Percentiles rank a stretch among this genome's conserved stretches.
Evolutionary conservation across 441 rosid genomes (phyloP).

Genomic region (Arabidopsis lyrata): DNA sequence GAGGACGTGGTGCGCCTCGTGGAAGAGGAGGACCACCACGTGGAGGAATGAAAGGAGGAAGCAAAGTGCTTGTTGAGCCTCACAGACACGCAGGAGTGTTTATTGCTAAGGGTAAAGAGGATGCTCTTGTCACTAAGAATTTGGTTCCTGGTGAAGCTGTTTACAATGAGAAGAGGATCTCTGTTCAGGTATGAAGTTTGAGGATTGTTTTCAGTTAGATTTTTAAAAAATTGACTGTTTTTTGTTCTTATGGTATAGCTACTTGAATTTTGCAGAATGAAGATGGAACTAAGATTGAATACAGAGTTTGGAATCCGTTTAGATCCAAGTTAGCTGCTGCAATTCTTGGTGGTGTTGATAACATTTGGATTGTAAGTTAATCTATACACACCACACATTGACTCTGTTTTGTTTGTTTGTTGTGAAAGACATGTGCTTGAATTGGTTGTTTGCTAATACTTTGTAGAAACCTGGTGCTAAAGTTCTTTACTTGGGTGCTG

Average conservation of each 20-base stretch:
- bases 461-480: conserved; percentile 85
- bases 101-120: conserved; percentile 96
- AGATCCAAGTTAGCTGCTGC: conserved; percentile 95
- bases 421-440: neutral
- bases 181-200: conserved; percentile 65
- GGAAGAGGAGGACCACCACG: conserved; percentile 61
- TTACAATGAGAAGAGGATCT: conserved; percentile 87
- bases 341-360: conserved; percentile 93
- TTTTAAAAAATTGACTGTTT: no score
- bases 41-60: conserved; percentile 95
- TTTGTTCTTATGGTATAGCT: neutral
- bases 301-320: conserved; percentile 95
- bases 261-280: conserved; percentile 60
- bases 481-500: conserved; percentile 95
- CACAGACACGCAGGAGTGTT: conserved; percentile 94
- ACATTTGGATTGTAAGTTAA: conserved; percentile 79
- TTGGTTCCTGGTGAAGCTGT: conserved; percentile 97
- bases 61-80: conserved; percentile 86
- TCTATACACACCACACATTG: neutral
- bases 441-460: no score
- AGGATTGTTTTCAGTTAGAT: no score
- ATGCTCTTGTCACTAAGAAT: conserved; percentile 97
- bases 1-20: conserved; percentile 53
- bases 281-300: conserved; percentile 88
- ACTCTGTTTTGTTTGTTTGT: neutral